Evolutionary conservation across 2,329 filamentous ascomycete genomes (phyloP).

Genomic region (Alternaria metachromatica): DNA sequence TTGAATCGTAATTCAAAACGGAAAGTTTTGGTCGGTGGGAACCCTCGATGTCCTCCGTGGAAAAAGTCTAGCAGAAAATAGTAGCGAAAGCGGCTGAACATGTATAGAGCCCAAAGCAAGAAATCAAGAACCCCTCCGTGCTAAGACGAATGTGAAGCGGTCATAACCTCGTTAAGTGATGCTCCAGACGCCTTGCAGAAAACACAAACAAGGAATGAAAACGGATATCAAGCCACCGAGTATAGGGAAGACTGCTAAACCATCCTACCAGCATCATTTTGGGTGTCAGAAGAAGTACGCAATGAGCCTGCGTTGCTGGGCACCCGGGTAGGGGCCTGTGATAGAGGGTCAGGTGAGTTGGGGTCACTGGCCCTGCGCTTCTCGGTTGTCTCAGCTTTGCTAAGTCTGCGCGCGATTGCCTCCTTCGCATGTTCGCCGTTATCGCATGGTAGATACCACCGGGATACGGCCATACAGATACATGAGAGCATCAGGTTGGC

Average conservation of each 20-base stretch:
- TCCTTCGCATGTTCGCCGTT: conserved; percentile 33
- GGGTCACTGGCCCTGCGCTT: conserved; percentile 20
- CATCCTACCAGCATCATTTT: conserved; percentile 16
- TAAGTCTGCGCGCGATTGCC: conserved; percentile 20
- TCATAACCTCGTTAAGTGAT: conserved; percentile 1
- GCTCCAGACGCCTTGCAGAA: neutral
- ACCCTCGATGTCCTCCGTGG: neutral
- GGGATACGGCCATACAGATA: conserved; percentile 49
- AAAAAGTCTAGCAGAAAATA: neutral
- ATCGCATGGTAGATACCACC: conserved; percentile 40
- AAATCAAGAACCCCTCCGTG: neutral
- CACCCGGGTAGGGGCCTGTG: conserved; percentile 32
- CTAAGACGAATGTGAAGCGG: neutral
- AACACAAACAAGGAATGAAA: neutral
- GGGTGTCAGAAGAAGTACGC: conserved; percentile 21
- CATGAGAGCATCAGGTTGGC: conserved; percentile 51
- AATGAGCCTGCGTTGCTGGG: conserved; percentile 22
- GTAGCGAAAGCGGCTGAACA: neutral
- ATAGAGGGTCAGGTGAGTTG: conserved; percentile 13
- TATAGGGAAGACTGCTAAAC: conserved; percentile 6
- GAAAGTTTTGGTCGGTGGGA: conserved; percentile 6
- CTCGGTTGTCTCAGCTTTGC: conserved; percentile 11
- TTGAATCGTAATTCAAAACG: conserved; percentile 13
- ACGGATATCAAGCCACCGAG: neutral
- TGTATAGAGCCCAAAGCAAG: neutral